Evolutionary conservation across 768 basidiomycete genomes (phyloP).

Genomic region (Neoboletus brunneissimus): DNA sequence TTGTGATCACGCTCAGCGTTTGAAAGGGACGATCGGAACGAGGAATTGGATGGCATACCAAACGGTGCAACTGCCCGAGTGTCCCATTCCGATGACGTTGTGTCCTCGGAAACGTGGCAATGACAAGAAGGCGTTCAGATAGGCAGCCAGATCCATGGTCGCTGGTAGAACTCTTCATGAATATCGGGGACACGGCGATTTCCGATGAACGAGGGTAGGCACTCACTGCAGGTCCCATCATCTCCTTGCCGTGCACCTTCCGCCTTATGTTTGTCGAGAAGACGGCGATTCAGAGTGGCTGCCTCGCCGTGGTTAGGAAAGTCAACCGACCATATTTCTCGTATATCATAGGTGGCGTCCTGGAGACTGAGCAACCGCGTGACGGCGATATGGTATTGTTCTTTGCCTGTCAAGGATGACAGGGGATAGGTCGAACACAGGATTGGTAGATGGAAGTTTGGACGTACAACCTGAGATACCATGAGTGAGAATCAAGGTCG

Average conservation of each 20-base stretch:
- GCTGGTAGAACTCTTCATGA: constrained; percentile 10
- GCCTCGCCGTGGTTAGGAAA: constrained; percentile 38
- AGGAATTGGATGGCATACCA: constrained; percentile 14
- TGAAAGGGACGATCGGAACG: background rate
- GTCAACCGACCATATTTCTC: constrained; percentile 36
- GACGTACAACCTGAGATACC: constrained; percentile 28
- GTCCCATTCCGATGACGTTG: constrained; percentile 23
- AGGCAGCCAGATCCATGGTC: constrained; percentile 20
- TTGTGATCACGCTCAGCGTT: background rate
- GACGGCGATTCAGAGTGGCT: constrained; percentile 29
- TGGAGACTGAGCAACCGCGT: constrained; percentile 15
- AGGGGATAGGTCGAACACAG: background rate
- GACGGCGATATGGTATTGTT: constrained; percentile 26
- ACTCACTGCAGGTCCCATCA: constrained; percentile 24
- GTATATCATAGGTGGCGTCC: constrained; percentile 19
- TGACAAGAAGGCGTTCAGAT: constrained; percentile 26
- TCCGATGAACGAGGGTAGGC: background rate
- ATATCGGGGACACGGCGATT: too few relatives aligned
- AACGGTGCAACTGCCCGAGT: constrained; percentile 30
- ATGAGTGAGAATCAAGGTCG: constrained; percentile 29
- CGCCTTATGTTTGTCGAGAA: constrained; percentile 25
- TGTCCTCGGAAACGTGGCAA: constrained; percentile 24
- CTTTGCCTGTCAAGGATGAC: constrained; percentile 21
- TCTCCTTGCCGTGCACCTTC: background rate
- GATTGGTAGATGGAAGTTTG: background rate